phyloP scores from a whole-genome alignment of 306 rosid genomes.

The Fragaria vesca region DNA sequence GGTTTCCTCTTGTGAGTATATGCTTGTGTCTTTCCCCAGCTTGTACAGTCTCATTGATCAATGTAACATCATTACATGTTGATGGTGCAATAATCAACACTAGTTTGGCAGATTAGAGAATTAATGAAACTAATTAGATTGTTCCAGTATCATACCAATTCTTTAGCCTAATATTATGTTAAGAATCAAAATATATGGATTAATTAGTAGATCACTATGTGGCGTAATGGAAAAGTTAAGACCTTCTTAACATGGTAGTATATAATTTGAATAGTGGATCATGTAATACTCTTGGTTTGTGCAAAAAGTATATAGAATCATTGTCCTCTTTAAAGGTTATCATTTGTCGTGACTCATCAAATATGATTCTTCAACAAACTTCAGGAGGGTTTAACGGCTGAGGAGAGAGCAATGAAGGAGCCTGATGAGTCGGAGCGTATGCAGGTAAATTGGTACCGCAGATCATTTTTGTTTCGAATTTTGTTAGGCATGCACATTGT shows the following conservation, averaged over 20 bases:
- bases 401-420: constrained; percentile 64
- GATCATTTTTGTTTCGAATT: constrained; percentile 12
- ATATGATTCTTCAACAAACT: constrained; percentile 7
- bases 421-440: constrained; percentile 73
- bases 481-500: constrained; percentile 23
- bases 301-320: background rate
- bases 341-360: background rate
- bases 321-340: background rate
- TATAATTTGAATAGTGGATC: too few species aligned
- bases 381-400: constrained; percentile 89
- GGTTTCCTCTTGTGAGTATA: constrained; percentile 4
- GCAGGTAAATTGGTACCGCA: constrained; percentile 55
- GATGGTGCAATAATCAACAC: background rate
- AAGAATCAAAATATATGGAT: too few species aligned
- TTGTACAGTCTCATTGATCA: background rate
- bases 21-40: background rate
- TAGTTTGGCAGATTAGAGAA: too few species aligned
- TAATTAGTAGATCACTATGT: too few species aligned
- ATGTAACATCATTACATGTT: background rate
- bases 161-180: too few species aligned
- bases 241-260: too few species aligned
- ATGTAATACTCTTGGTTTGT: background rate
- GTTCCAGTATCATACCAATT: too few species aligned
- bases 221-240: too few species aligned
- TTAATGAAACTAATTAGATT: too few species aligned